Evolutionary conservation across 495 filamentous ascomycete species (phyloP), one percentile per base, ranked within the genome.

Genomic region (Pyronema omphalodes): DNA sequence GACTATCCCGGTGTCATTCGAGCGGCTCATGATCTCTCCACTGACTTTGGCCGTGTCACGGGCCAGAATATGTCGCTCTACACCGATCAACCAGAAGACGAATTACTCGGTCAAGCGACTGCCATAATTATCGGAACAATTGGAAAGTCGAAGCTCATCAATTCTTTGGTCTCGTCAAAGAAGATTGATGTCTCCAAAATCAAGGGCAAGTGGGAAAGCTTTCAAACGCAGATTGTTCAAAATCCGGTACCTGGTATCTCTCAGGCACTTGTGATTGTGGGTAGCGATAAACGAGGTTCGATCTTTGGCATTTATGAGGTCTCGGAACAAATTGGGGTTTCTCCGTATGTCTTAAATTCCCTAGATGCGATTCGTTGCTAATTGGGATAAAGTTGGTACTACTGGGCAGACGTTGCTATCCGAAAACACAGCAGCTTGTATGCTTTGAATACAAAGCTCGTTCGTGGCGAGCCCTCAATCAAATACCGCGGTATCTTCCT

Each of bases 401-500:
- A 76, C 73, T 85, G 74, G 73, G 81, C 82, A 0, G 82, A 86
- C 65, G 78, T 80, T 0, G 74, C 81, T 0, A 63, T 74, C 9
- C 71, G 74, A 56, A 67, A 70, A 54, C 70, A 73, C 57, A 63
- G 69, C 33, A 69, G 73, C 3, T 73, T 85, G 37, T 84, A 74
- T 56, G 77, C 75, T 3, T 57, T 75, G 9, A 65, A 70, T 6
- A 66, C 62, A 6, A 69, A 64, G 37, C 81, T 78, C 59, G 65
- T 74, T 1, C 80, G 85, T 52, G 73, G 71, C 3, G 67, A 76
- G 12, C 82, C 83, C 17, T 75, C 71, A 1, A 76, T 88, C 52
- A 84, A 82, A 61, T 88, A 84, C 66, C 74, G 83, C 6, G 83
- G 82, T 8, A 77, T 88, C 62, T 88, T 88, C 70, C 69, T 88